Evolutionary conservation across 352 stramenopile genomes (phyloP).

Genomic region (Albugo candida): DNA sequence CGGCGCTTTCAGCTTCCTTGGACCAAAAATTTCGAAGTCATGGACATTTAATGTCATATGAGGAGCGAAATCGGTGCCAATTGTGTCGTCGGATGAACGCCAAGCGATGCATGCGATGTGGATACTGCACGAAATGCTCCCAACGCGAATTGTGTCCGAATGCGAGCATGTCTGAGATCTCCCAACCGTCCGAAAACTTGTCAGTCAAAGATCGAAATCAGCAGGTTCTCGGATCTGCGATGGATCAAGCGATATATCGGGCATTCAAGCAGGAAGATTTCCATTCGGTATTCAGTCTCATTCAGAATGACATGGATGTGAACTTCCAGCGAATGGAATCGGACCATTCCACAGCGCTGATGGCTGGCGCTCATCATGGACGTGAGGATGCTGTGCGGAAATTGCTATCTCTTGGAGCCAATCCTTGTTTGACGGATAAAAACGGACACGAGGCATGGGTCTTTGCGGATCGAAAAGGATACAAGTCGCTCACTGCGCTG

Average conservation of each 20-base stretch:
- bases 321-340: conserved; percentile 71
- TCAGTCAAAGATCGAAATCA: conserved; percentile 55
- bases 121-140: conserved; percentile 46
- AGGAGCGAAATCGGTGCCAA: conserved; percentile 35
- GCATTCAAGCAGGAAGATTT: conserved; percentile 63
- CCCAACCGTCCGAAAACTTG: conserved; percentile 17
- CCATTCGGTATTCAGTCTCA: conserved; percentile 56
- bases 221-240: conserved; percentile 58
- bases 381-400: conserved; percentile 49
- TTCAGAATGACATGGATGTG: conserved; percentile 69
- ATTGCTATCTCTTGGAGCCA: conserved; percentile 37
- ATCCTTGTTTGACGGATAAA: conserved; percentile 33
- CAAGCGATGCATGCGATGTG: conserved; percentile 48
- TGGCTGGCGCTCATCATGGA: conserved; percentile 63
- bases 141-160: conserved; percentile 21
- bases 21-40: conserved; percentile 48
- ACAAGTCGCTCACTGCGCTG: conserved; percentile 8
- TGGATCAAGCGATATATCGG: conserved; percentile 68
- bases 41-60: conserved; percentile 57
- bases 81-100: conserved; percentile 52
- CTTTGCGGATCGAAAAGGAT: conserved; percentile 46
- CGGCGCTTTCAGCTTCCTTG: conserved; percentile 39
- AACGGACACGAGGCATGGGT: conserved; percentile 33
- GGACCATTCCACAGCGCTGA: conserved; percentile 46
- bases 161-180: conserved; percentile 8